Evolutionary conservation across 2,329 filamentous ascomycete genomes (phyloP), one percentile per base, ranked within the genome.

Genomic region (Fusarium nisikadoi): DNA sequence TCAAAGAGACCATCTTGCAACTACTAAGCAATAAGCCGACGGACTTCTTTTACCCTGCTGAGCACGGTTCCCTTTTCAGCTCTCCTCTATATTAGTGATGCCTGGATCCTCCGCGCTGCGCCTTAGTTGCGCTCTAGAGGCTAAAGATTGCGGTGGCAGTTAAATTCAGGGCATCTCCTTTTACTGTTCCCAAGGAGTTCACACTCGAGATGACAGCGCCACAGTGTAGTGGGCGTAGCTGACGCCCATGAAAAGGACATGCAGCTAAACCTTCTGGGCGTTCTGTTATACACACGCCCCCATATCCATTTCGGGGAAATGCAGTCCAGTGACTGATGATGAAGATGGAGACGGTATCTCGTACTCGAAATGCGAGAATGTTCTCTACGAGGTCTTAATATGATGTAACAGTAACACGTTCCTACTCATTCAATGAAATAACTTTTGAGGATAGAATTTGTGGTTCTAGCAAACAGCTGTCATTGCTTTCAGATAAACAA

Each of bases 91-190:
- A 43, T 59, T 57, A 58, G 52, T 49, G 47, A 61, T 57, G 59
- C 20, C 57, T 45, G 59, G 43, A 54, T 31, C 31, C 29, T 61
- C 54, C 42, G 46, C 49, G 43, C 62, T 66, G 55, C 47, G 55
- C 58, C 63, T 65, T 36, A 68, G 69, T 39, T 64, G 58, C 68
- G 61, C 69, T 75, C 53, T 50, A 62, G 17, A 70, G 62, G 64
- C 62, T 74, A 70, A 53, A 73, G 65, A 74, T 73, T 76, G 61
- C 71, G 75, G 75, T 76, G 73, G 66, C 71, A 76, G 69, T 65
- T 76, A 68, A 65, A 75, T 74, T 65, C 53, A 47, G 62, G 55
- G 41, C 64, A 62, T 66, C 65, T 50, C 52, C 52, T 60, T 54
- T 54, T 65, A 46, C 62, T 61, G 49, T 58, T 68, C 62, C 59